phyloP scores from a whole-genome alignment of 2,329 filamentous ascomycete genomes.

The Cordyceps sp. region DNA sequence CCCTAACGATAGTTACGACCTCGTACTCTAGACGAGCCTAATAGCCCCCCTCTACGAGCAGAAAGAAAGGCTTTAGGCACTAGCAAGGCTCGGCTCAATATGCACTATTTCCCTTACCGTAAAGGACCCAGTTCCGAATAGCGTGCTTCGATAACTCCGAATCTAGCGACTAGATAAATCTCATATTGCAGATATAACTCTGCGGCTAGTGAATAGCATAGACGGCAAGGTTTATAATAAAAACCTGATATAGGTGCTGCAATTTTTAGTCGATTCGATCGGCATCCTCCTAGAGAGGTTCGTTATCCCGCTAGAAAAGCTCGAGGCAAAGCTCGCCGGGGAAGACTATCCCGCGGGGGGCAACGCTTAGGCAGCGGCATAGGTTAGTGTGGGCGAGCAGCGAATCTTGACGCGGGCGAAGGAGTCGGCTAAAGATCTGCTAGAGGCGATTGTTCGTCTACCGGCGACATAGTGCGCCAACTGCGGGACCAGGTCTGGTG shows the following conservation, averaged over 20 bases:
- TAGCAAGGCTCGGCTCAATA: slow-evolving; percentile 13
- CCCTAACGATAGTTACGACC: slow-evolving; percentile 18
- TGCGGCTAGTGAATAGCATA: slow-evolving; percentile 8
- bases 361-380: slow-evolving; percentile 18
- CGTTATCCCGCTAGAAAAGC: slow-evolving; percentile 12
- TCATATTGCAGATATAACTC: slow-evolving; percentile 10
- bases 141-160: slow-evolving; percentile 17
- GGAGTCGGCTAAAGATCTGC: slow-evolving; percentile 14
- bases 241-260: slow-evolving; percentile 15
- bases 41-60: slow-evolving; percentile 15
- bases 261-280: slow-evolving; percentile 15
- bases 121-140: slow-evolving; percentile 14
- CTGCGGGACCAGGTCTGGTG: slow-evolving; percentile 10
- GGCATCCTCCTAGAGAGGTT: slow-evolving; percentile 12
- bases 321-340: slow-evolving; percentile 13
- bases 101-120: slow-evolving; percentile 16
- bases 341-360: slow-evolving; percentile 13
- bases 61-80: slow-evolving; percentile 17
- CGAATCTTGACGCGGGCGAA: slow-evolving; percentile 14
- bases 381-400: slow-evolving; percentile 13
- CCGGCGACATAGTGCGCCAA: slow-evolving; percentile 9
- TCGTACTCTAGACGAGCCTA: slow-evolving; percentile 16
- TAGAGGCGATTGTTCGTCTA: slow-evolving; percentile 4
- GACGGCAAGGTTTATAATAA: slow-evolving; percentile 12
- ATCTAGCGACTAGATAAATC: slow-evolving; percentile 16